Base-by-base conservation (phyloP, 768 basidiomycete species). In the Mycena amicta region DNA sequence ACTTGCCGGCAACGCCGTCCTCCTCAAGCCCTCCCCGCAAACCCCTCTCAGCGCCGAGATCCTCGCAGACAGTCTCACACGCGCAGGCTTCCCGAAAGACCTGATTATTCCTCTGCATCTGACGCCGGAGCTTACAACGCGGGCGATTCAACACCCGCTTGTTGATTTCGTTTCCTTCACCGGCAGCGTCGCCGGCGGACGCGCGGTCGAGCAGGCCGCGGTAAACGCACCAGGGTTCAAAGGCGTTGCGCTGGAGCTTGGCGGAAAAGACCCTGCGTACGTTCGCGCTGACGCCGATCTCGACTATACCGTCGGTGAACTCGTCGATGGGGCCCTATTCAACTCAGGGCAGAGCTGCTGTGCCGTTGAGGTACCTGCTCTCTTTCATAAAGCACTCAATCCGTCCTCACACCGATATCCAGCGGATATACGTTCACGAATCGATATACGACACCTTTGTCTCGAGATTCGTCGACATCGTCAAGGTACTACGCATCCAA, bases 311-410 rank as follows among this genome's bases (percentile, higher is more conserved):
- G 88, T 86, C 13, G 81, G 84, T 23, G 89, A 98, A 66, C 83
- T 98, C 3, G 95, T 95, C 2, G 97, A 99, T 72, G 96, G 93
- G 33, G 89, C 93, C 3, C 88, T 95, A 75, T 99, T 94, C 80
- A 98, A 98, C 73, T 95, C 95, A 16, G 97, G 97, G 1, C 97
- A 99, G 74, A 95, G 93, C 62, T 98, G 96, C 72, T 98, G 96
- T 68, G 86, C 90, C 0, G 78, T 98, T 59, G 97, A 99, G 79
- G 91, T 90, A 60, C 16, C 76, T 67, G 28, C 20, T 25, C 12
- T 23, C 30, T n/a, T 30, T 16, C 22, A 22, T 26, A n/a, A 22
- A 11, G 40, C n/a, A n/a, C n/a, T n/a, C 37, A 51, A 28, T 26
- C 16, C 23, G 11, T 28, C 4, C 3, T 43, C 28, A 31, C n/a